Evolutionary conservation across 176 grass and related monocot genomes (phyloP).

Genomic region (Triticum turgidum): DNA sequence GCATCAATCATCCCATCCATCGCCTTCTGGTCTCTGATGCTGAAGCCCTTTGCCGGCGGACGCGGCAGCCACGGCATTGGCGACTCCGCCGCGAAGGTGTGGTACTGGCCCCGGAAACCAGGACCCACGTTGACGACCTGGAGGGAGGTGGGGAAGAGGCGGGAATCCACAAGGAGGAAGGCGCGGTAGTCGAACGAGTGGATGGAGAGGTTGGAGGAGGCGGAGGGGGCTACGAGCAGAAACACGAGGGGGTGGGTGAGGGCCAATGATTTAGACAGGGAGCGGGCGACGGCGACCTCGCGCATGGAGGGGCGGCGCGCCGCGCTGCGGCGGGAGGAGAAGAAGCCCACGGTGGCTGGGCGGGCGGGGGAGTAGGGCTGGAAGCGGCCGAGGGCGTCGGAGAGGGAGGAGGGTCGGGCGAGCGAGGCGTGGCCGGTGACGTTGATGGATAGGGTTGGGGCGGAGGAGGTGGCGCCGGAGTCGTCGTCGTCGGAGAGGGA

Average conservation of each 20-base stretch:
- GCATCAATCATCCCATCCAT: slow-evolving; percentile 33
- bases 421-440: slow-evolving; percentile 31
- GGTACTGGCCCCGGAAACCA: slow-evolving; percentile 37
- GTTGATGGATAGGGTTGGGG: slow-evolving; percentile 25
- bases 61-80: slow-evolving; percentile 39
- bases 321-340: slow-evolving; percentile 44
- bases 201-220: not conserved
- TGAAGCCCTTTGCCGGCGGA: not conserved
- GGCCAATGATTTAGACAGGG: slow-evolving; percentile 19
- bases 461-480: slow-evolving; percentile 10
- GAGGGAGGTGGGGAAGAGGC: slow-evolving; percentile 33
- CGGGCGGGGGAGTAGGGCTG: not conserved
- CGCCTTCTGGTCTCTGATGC: slow-evolving; percentile 17
- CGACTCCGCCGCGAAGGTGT: slow-evolving; percentile 37
- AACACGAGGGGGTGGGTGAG: slow-evolving; percentile 8
- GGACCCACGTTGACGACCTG: slow-evolving; percentile 44
- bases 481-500: slow-evolving; percentile 25
- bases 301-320: slow-evolving; percentile 53
- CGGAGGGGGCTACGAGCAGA: not conserved
- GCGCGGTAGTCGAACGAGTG: slow-evolving; percentile 30
- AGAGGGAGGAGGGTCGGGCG: slow-evolving; percentile 29
- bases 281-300: slow-evolving; percentile 41
- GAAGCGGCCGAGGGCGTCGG: slow-evolving; percentile 41
- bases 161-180: slow-evolving; percentile 38
- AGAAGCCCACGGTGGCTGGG: slow-evolving; percentile 37